Base-by-base conservation (phyloP, 345 rosid species). In the Reutealis trisperma region DNA sequence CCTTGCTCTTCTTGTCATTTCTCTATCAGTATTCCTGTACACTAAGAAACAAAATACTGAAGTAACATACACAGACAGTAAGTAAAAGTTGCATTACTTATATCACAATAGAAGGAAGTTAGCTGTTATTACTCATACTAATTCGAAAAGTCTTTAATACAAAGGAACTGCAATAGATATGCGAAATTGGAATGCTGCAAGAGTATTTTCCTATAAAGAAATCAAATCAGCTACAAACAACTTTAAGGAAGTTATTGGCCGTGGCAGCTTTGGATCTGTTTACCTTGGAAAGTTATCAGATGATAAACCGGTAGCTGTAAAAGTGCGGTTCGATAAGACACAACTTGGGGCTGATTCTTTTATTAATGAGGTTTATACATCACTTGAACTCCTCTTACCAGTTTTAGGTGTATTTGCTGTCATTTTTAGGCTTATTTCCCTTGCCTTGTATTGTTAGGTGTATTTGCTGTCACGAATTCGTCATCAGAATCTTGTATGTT, bases 331-430 rank as follows among this genome's bases (percentile, higher is more conserved):
- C 64, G 97, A 93, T 71, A 85, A 80, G 80, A 88, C 89, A 81
- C 97, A 93, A 85, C 90, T 94, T 30, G 97, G 98, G 59, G 94
- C 97, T 55, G 98, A 93, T 82, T 94, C 98, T 80, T 94, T 92
- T 76, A 84, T 91, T 70, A 94, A 94, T 71, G 97, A 92, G 97
- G 98, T 94, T 77, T 47, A 45, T 25, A 37, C 41, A 70, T 49
- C 34, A 24, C 24, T 74, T 52, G 73, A 74, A 65, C 44, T 61
- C 73, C 61, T 76, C 71, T 49, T 2, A 63, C 57, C 34, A 34
- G 8, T 14, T 12, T 12, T 51, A 12, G 16, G 16, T 51, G 55
- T 51, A 14, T 16, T 51, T 4, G 41, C 41, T 37, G 41, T 5
- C 41, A 37, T 37, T 34, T 34, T 34, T 34, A 34, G 5, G 37